phyloP scores from a whole-genome alignment of 139 green algal genomes.

The Picochlorum sp. region DNA sequence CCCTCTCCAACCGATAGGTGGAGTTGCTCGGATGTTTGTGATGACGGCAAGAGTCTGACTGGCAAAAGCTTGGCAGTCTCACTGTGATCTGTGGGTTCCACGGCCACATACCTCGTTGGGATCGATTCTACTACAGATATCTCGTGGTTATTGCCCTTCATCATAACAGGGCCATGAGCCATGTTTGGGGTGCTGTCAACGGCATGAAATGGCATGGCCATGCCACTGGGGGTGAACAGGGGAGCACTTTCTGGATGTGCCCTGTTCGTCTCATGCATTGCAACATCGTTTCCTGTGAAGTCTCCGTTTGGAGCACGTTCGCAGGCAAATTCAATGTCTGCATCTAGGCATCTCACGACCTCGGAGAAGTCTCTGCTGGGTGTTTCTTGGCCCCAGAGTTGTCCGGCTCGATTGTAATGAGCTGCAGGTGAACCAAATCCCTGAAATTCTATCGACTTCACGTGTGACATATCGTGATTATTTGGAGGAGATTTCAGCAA shows the following conservation, averaged over 20 bases:
- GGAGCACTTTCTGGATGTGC: slow-evolving; percentile 3
- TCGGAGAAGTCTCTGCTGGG: background rate
- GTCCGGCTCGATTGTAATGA: background rate
- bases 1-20: too few relatives aligned
- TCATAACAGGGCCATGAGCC: too few relatives aligned
- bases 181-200: background rate
- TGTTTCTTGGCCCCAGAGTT: background rate
- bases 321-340: slow-evolving; percentile 1
- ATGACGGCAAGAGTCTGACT: too few relatives aligned
- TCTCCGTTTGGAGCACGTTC: background rate
- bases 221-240: slow-evolving; percentile 1
- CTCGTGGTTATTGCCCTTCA: too few relatives aligned
- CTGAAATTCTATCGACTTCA: background rate
- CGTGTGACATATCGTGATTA: background rate
- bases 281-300: too few relatives aligned
- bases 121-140: too few relatives aligned
- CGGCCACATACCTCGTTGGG: too few relatives aligned
- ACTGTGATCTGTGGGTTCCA: too few relatives aligned
- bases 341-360: slow-evolving; percentile 1
- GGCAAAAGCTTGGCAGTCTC: too few relatives aligned
- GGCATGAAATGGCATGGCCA: slow-evolving; percentile 6
- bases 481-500: background rate
- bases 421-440: background rate
- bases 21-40: too few relatives aligned
- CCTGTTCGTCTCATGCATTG: too few relatives aligned